These are phyloP conservation scores for Pseudogymnoascus sp. DNA, from an alignment of 2,329 filamentous ascomycete species.

Conservation along the genomic window DNA sequence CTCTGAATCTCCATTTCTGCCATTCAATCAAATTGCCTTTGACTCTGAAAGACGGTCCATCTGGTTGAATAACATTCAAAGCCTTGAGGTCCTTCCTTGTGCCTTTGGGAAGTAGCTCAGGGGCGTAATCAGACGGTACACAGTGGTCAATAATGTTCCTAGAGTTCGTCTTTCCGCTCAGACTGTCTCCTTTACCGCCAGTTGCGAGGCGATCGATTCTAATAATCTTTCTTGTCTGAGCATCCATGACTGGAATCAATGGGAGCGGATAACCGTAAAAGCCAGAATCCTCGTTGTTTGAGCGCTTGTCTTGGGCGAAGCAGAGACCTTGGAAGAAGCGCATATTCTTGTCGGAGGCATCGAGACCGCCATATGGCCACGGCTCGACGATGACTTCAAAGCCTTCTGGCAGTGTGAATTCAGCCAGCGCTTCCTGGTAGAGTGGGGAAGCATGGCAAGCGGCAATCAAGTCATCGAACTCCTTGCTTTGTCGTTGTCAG, in stretches of 20 bases:
- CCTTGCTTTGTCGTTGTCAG: constrained; percentile 31
- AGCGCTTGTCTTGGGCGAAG: constrained; percentile 41
- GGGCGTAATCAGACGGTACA: constrained; percentile 17
- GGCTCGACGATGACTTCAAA: constrained; percentile 48
- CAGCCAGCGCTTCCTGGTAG: constrained; percentile 43
- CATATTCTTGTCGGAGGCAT: constrained; percentile 37
- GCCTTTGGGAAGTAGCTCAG: constrained; percentile 34
- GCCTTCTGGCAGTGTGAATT: constrained; percentile 46
- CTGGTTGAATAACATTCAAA: constrained; percentile 54
- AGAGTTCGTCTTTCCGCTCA: neutral
- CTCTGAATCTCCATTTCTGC: constrained; percentile 56
- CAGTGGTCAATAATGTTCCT: neutral
- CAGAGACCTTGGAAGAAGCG: constrained; percentile 48
- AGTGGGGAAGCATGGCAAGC: constrained; percentile 44
- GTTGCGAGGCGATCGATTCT: neutral
- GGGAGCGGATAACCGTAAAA: constrained; percentile 46
- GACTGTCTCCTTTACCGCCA: neutral
- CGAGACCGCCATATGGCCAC: constrained; percentile 49
- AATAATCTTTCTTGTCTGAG: neutral
- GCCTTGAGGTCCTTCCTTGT: constrained; percentile 46
- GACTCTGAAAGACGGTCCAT: constrained; percentile 53
- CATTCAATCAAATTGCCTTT: constrained; percentile 38
- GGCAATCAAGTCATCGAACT: constrained; percentile 41
- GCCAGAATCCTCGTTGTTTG: constrained; percentile 46
- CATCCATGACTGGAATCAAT: constrained; percentile 27